phyloP scores from a whole-genome alignment of 2,329 filamentous ascomycete genomes.

The Colletotrichum viniferum region DNA sequence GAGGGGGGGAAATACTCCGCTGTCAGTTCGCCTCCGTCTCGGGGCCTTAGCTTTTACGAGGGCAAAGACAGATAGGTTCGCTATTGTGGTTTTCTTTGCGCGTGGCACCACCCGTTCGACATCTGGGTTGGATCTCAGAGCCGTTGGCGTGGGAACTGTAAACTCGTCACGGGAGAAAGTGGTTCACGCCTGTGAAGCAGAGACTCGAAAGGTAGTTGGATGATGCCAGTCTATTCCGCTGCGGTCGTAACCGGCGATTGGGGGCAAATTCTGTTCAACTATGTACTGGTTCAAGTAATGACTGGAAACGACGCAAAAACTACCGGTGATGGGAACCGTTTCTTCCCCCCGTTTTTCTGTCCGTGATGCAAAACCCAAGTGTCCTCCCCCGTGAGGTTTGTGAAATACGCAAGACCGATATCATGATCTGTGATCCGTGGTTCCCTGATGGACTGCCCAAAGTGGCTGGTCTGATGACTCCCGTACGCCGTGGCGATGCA shows the following conservation, averaged over 20 bases:
- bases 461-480: not conserved
- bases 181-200: not conserved
- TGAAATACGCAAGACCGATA: not conserved
- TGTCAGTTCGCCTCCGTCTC: not conserved
- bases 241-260: not conserved
- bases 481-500: conserved; percentile 17
- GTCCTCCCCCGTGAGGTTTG: not conserved
- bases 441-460: not conserved
- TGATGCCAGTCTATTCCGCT: conserved; percentile 13
- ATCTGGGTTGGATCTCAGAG: not conserved
- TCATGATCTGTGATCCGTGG: not conserved
- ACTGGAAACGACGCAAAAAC: not conserved
- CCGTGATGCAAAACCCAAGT: conserved; percentile 13
- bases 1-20: not conserved
- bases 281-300: conserved; percentile 14
- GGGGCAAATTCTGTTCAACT: not conserved
- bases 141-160: not conserved
- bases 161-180: not conserved
- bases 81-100: not conserved
- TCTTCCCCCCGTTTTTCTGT: not conserved
- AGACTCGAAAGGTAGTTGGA: not conserved
- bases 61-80: rapidly evolving
- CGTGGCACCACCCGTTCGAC: not conserved
- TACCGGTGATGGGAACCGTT: not conserved
- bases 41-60: not conserved